Base-by-base conservation (phyloP, 441 rosid genomes). In the Syzygium syzygioides region DNA sequence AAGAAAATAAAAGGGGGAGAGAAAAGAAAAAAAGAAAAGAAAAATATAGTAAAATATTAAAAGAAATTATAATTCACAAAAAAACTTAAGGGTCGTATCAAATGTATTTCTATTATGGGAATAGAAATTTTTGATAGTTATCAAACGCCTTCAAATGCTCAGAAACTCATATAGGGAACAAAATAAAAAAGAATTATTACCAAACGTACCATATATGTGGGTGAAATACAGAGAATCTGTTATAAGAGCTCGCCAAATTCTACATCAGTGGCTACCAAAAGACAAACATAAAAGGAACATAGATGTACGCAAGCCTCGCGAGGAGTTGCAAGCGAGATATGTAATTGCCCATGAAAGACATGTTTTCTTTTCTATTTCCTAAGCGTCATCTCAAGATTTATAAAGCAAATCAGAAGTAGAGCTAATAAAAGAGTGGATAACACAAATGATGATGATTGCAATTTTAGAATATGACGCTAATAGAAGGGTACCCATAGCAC, bases 251-350 rank as follows among this genome's bases (percentile, higher is more conserved):
- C 52, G 30, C 88, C 91, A 86, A 89, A 96, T 96, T 98, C 95
- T 97, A 94, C 92, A 94, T 12, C 94, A 54, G 55, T 54, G 94
- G 87, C 98, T 95, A 86, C 94, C 93, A 28, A 98, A 97, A 88
- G 98, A 96, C 91, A 98, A 59, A 59, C 64, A 59, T 59, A 59
- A 0, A 7, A 59, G 64, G n/a, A 59, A 25, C 30, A 59, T 15
- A 59, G 64, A 59, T 15, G 17, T 26, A 59, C 0, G 59, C 59
- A 20, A 8, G 62, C 62, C 62, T 25, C 14, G n/a, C n/a, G 2
- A 57, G 62, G 14, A 66, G 45, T 8, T 41, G 45, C 45, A 41
- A 41, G 45, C 45, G 45, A 41, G 45, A 41, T 1, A 41, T 41
- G 45, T 41, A 41, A 57, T 19, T 10, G 76, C 55, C 80, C 88